phyloP scores from a whole-genome alignment of 257 asterid genomes.

The Fraxinus americana region DNA sequence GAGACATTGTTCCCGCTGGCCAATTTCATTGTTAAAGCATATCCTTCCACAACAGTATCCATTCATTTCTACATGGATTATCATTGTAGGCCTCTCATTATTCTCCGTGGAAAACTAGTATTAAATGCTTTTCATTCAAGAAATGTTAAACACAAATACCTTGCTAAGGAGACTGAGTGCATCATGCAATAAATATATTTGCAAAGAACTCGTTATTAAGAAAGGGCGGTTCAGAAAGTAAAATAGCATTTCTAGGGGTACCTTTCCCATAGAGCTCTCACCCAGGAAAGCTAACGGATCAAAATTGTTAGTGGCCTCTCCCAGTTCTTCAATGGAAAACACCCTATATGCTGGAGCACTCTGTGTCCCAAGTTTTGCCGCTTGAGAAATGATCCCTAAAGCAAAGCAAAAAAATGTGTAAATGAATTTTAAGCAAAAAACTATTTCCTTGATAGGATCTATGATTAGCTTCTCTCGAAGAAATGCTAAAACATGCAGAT shows the following conservation, averaged over 20 bases:
- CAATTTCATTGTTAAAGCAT: background rate
- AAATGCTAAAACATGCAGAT: background rate
- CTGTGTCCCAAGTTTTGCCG: constrained; percentile 66
- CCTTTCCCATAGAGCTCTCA: constrained; percentile 93
- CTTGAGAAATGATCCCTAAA: constrained; percentile 80
- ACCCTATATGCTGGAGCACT: constrained; percentile 51
- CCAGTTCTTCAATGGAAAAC: constrained; percentile 67
- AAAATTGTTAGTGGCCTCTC: constrained; percentile 73
- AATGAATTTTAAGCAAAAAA: background rate
- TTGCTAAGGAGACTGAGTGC: background rate
- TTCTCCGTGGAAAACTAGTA: background rate
- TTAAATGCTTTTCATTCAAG: background rate
- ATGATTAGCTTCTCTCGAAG: background rate
- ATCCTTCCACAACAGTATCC: background rate
- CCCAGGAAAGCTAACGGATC: constrained; percentile 70
- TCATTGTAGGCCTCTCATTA: background rate
- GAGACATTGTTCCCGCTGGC: background rate
- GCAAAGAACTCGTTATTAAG: background rate
- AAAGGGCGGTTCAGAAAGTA: constrained; percentile 7
- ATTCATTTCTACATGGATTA: background rate
- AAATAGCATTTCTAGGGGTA: constrained; percentile 28
- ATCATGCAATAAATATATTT: background rate
- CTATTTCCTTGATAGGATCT: background rate
- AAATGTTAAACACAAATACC: background rate
- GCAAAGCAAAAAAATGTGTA: constrained; percentile 9